Conservation (phyloP, 371 early-diverging fungal species). For the Pancytospora philotis region DNA sequence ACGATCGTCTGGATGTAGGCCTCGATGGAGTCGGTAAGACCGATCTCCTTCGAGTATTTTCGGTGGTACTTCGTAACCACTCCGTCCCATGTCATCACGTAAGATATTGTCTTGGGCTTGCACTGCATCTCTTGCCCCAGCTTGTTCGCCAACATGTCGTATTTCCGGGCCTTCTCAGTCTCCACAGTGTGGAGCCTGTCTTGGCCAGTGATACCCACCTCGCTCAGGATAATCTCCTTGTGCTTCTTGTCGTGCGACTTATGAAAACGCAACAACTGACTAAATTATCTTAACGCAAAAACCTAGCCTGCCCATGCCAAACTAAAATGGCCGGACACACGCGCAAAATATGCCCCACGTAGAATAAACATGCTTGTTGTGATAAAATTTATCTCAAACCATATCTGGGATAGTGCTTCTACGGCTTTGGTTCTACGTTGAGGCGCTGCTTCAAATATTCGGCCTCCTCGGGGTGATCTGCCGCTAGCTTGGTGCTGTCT, state of each 20-base stretch:
- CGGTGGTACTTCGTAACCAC: neutral
- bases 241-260: neutral
- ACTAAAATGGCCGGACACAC: too few relatives aligned
- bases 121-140: neutral
- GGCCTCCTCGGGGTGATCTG: too few relatives aligned
- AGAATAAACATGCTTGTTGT: too few relatives aligned
- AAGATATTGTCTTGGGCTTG: neutral
- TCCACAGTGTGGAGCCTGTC: neutral
- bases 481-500: too few relatives aligned
- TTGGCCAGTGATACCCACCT: neutral
- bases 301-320: too few relatives aligned
- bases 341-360: too few relatives aligned
- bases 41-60: neutral
- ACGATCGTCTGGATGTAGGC: neutral
- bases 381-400: too few relatives aligned
- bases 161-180: neutral
- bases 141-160: neutral
- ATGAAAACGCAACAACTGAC: too few relatives aligned
- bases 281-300: too few relatives aligned
- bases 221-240: neutral
- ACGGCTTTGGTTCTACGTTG: too few relatives aligned
- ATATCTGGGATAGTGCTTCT: too few relatives aligned
- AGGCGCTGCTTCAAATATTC: too few relatives aligned
- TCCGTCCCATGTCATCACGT: slow-evolving; percentile 1
- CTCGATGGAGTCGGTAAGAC: neutral